Evolutionary conservation across 2,329 filamentous ascomycete species (phyloP).

Genomic region (Claviceps digitariae): DNA sequence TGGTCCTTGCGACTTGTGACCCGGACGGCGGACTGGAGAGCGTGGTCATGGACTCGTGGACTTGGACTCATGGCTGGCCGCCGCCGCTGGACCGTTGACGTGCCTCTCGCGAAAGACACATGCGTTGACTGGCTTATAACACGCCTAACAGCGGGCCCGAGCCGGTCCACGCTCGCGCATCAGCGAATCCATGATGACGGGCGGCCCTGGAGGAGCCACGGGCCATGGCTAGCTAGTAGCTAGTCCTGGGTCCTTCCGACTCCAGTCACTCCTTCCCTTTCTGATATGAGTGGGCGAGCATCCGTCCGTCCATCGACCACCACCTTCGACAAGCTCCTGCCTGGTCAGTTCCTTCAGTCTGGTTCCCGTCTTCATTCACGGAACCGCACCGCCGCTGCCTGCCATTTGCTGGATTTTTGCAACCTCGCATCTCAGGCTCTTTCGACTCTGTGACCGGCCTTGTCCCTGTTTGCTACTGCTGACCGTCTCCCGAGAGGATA

Average conservation of each 20-base stretch:
- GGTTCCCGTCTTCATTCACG: too few species aligned
- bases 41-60: too few species aligned
- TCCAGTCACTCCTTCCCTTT: neutral
- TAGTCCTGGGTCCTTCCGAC: neutral
- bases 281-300: neutral
- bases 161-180: neutral
- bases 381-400: too few species aligned
- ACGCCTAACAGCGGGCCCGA: neutral
- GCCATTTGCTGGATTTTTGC: too few species aligned
- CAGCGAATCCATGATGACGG: neutral
- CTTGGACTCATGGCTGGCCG: too few species aligned
- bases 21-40: too few species aligned
- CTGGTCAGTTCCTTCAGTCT: too few species aligned
- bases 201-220: too few species aligned
- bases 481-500: slow-evolving; percentile 16
- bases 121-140: neutral
- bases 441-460: neutral
- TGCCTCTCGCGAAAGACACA: neutral
- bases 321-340: neutral
- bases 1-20: too few species aligned
- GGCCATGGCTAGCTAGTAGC: too few species aligned
- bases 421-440: neutral
- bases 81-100: neutral
- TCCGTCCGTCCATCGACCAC: neutral
- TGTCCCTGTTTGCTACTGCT: too few species aligned